These are phyloP conservation scores for Kazachstania bromeliacearum DNA, from an alignment of 805 yeast species.

Conservation along the genomic window DNA sequence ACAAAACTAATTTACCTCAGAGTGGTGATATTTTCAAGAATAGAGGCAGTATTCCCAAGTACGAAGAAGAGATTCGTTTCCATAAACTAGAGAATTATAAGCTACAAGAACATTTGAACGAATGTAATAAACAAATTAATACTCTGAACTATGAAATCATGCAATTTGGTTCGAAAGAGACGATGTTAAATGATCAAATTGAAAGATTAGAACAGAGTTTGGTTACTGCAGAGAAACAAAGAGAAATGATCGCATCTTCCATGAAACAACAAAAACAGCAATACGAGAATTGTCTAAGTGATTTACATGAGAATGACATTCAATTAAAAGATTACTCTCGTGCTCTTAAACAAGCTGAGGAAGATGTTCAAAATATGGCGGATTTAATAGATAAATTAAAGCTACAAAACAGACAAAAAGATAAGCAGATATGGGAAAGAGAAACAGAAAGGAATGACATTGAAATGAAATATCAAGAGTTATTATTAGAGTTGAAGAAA, in stretches of 20 bases:
- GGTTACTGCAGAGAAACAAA: slow-evolving; percentile 47
- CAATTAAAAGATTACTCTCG: slow-evolving; percentile 46
- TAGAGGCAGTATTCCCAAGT: slow-evolving; percentile 22
- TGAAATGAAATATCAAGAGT: slow-evolving; percentile 49
- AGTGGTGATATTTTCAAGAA: slow-evolving; percentile 23
- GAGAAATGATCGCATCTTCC: slow-evolving; percentile 43
- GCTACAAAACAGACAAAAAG: slow-evolving; percentile 41
- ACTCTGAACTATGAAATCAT: slow-evolving; percentile 35
- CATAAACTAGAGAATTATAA: slow-evolving; percentile 33
- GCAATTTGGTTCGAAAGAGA: slow-evolving; percentile 33
- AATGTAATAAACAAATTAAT: slow-evolving; percentile 36
- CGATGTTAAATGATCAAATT: slow-evolving; percentile 31
- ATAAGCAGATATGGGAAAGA: slow-evolving; percentile 47
- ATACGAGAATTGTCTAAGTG: slow-evolving; percentile 63
- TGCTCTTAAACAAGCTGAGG: slow-evolving; percentile 38
- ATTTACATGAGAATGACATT: slow-evolving; percentile 70
- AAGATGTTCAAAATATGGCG: slow-evolving; percentile 48
- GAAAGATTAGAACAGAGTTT: slow-evolving; percentile 45
- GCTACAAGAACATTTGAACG: slow-evolving; percentile 41
- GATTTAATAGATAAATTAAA: slow-evolving; percentile 44
- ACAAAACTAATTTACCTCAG: slow-evolving; percentile 21
- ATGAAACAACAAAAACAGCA: slow-evolving; percentile 57
- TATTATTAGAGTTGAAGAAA: slow-evolving; percentile 43
- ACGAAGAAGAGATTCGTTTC: slow-evolving; percentile 26
- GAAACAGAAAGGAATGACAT: slow-evolving; percentile 40